phyloP scores from a whole-genome alignment of 345 rosid genomes.

The Toxicodendron radicans region DNA sequence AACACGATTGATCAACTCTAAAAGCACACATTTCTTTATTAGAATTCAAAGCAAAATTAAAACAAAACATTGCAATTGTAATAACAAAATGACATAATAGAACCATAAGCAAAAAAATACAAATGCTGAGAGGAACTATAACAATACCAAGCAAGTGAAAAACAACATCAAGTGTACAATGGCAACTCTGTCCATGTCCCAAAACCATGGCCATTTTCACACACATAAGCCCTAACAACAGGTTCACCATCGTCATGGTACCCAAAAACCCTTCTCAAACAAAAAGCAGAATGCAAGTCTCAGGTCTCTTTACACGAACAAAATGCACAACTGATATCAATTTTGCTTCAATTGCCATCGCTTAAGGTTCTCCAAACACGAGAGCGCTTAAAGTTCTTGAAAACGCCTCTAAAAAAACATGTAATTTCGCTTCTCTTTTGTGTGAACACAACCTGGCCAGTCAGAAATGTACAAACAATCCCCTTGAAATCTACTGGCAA shows the following conservation, averaged over 20 bases:
- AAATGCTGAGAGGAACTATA: background rate
- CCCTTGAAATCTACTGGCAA: constrained; percentile 86
- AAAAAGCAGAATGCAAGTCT: constrained; percentile 86
- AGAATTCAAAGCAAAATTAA: constrained; percentile 1
- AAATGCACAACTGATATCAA: constrained; percentile 73
- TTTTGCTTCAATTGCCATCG: constrained; percentile 61
- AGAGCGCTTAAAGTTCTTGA: constrained; percentile 79
- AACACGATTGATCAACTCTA: constrained; percentile 4
- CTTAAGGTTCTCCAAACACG: constrained; percentile 87
- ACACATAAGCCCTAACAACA: too few species aligned
- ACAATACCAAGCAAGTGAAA: background rate
- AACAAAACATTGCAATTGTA: background rate
- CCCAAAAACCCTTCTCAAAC: too few species aligned
- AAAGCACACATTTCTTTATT: constrained; percentile 7
- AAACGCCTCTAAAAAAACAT: constrained; percentile 94
- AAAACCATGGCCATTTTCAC: constrained; percentile 95
- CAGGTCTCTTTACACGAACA: constrained; percentile 75
- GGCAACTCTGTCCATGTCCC: constrained; percentile 93
- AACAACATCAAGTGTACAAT: constrained; percentile 50
- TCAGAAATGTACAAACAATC: constrained; percentile 83
- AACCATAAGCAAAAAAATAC: background rate
- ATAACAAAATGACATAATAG: background rate
- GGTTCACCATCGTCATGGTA: too few species aligned
- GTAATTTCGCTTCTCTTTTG: constrained; percentile 78
- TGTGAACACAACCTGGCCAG: constrained; percentile 92